phyloP scores from a whole-genome alignment of 2,329 filamentous ascomycete species.

The Tolypocladium sp. region DNA sequence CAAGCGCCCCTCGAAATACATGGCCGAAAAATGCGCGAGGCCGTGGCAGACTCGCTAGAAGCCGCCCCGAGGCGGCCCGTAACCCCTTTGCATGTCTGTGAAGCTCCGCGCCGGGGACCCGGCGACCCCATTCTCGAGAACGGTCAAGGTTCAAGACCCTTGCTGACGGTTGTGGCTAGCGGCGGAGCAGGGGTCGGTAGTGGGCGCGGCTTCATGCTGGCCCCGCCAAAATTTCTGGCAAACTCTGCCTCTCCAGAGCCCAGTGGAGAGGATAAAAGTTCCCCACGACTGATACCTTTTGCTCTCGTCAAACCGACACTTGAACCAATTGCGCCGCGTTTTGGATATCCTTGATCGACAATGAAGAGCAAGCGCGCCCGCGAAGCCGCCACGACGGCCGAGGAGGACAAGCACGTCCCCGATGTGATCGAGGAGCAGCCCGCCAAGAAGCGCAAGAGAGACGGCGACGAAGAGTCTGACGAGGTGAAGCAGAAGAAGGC shows the following conservation, averaged over 20 bases:
- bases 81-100: too few species aligned
- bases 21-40: too few species aligned
- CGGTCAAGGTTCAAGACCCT: neutral
- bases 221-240: slow-evolving; percentile 6
- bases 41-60: too few species aligned
- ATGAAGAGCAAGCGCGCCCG: slow-evolving; percentile 31
- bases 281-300: neutral
- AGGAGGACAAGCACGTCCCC: slow-evolving; percentile 16
- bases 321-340: neutral
- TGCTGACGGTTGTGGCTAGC: neutral
- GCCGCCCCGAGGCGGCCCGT: too few species aligned
- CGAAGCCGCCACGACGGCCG: slow-evolving; percentile 19
- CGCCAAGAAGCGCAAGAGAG: slow-evolving; percentile 27
- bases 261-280: neutral
- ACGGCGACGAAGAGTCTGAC: slow-evolving; percentile 14
- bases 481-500: slow-evolving; percentile 17
- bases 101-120: too few species aligned
- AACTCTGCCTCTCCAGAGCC: neutral
- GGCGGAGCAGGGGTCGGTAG: neutral
- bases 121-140: too few species aligned
- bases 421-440: slow-evolving; percentile 12
- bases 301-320: neutral
- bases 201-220: neutral
- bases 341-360: slow-evolving; percentile 2
- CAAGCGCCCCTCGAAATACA: too few species aligned